These are phyloP conservation scores for Xylariales sp. DNA, from an alignment of 2,329 filamentous ascomycete genomes.

Conservation along the genomic window DNA sequence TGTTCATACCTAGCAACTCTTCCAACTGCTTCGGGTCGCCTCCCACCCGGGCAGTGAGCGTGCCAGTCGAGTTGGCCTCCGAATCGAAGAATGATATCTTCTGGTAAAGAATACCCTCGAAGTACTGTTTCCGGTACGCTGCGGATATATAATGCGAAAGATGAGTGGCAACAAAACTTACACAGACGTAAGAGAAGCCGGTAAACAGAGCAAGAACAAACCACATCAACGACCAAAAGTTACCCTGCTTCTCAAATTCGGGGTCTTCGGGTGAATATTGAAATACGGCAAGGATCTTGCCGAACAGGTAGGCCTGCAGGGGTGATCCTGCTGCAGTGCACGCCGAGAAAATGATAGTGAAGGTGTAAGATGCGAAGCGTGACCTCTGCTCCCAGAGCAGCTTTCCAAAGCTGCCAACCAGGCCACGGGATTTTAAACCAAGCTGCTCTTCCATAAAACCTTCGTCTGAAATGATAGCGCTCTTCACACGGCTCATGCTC, in stretches of 20 bases:
- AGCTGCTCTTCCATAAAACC: conserved; percentile 13
- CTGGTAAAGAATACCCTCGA: conserved; percentile 55
- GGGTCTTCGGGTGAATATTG: conserved; percentile 22
- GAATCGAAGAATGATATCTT: conserved; percentile 57
- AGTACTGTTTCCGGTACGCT: conserved; percentile 56
- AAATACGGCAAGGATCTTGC: conserved; percentile 48
- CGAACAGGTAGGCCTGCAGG: conserved; percentile 52
- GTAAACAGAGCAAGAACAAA: conserved; percentile 50
- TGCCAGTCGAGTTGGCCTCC: conserved; percentile 55
- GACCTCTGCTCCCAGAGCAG: conserved; percentile 52
- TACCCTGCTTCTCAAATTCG: conserved; percentile 34
- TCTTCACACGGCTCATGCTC: conserved; percentile 40
- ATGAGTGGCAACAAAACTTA: conserved; percentile 39
- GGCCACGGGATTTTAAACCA: conserved; percentile 31
- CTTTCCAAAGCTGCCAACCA: conserved; percentile 50
- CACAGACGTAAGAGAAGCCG: conserved; percentile 48
- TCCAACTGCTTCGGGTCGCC: conserved; percentile 57
- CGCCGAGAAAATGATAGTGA: conserved; percentile 44
- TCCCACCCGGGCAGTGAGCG: conserved; percentile 52
- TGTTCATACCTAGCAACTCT: conserved; percentile 59
- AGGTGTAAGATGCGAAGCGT: conserved; percentile 43
- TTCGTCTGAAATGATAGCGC: conserved; percentile 32
- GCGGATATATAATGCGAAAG: conserved; percentile 46
- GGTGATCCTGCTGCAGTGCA: conserved; percentile 40
- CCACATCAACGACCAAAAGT: conserved; percentile 66